Conservation (phyloP, 768 basidiomycete species). For the Boletus rubroflammeus region DNA sequence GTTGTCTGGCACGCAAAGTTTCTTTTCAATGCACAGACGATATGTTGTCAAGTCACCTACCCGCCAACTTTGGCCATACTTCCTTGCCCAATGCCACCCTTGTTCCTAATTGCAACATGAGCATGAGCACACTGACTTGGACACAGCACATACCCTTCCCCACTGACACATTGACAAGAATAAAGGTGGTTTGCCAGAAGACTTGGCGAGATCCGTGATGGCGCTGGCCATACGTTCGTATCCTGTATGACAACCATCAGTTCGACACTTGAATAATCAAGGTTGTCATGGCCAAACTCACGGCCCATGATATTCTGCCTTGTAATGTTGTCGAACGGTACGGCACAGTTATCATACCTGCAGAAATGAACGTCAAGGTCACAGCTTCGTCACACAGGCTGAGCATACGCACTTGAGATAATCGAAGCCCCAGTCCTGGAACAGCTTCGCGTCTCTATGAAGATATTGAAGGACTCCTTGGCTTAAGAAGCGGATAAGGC, state of each 20-base stretch:
- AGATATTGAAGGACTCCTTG: neutral
- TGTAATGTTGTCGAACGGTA: conserved; percentile 55
- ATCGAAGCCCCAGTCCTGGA: conserved; percentile 66
- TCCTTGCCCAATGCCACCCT: conserved; percentile 61
- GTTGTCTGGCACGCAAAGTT: conserved; percentile 40
- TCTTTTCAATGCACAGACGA: neutral
- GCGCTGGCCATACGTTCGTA: conserved; percentile 60
- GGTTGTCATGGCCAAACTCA: conserved; percentile 26
- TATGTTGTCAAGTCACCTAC: conserved; percentile 32
- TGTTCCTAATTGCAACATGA: conserved; percentile 41
- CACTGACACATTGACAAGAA: conserved; percentile 64
- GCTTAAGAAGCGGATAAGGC: neutral
- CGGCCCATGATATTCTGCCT: conserved; percentile 55
- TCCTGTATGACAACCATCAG: conserved; percentile 35
- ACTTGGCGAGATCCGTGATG: conserved; percentile 45
- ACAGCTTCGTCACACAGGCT: neutral
- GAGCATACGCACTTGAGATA: conserved; percentile 48
- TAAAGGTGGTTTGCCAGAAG: conserved; percentile 50
- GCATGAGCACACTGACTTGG: neutral
- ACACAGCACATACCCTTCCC: conserved; percentile 47
- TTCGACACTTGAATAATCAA: neutral
- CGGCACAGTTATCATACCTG: conserved; percentile 62
- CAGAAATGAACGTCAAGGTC: neutral
- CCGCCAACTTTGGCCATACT: conserved; percentile 64
- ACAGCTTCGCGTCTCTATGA: conserved; percentile 51